phyloP scores from a whole-genome alignment of 768 basidiomycete species.

The Russula olivacea region DNA sequence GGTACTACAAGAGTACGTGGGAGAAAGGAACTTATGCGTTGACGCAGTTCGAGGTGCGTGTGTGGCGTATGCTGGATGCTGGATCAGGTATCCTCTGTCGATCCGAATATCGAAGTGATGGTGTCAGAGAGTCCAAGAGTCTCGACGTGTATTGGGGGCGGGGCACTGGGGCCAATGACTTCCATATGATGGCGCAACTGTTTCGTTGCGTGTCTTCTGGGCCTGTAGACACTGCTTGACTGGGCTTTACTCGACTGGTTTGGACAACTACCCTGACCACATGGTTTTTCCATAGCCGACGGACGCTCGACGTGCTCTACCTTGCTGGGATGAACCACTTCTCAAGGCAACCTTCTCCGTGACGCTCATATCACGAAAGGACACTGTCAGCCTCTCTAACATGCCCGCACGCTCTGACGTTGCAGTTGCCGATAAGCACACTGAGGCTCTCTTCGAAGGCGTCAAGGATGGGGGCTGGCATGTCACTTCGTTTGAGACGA shows the following conservation, averaged over 20 bases:
- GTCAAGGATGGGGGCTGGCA: conserved; percentile 56
- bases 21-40: conserved; percentile 66
- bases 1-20: conserved; percentile 74
- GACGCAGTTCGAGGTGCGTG: conserved; percentile 79
- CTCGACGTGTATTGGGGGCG: not conserved
- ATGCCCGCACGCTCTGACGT: conserved; percentile 65
- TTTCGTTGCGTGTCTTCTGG: not conserved
- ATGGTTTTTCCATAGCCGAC: conserved; percentile 53
- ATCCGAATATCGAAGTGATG: not conserved
- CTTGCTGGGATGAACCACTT: conserved; percentile 91
- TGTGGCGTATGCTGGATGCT: not conserved
- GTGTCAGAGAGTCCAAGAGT: not conserved
- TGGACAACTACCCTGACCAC: not conserved
- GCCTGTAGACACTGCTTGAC: too few species aligned
- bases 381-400: conserved; percentile 78
- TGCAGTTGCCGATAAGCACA: conserved; percentile 33
- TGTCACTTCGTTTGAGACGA: conserved; percentile 71
- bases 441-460: conserved; percentile 22
- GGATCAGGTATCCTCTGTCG: not conserved
- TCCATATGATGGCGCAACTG: not conserved
- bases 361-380: conserved; percentile 70
- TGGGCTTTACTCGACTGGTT: not conserved
- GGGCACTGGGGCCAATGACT: not conserved
- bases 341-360: conserved; percentile 80
- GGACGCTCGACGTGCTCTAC: conserved; percentile 74